Base-by-base conservation (phyloP, 2,329 filamentous ascomycete genomes). In the Aspergillus jensenii region DNA sequence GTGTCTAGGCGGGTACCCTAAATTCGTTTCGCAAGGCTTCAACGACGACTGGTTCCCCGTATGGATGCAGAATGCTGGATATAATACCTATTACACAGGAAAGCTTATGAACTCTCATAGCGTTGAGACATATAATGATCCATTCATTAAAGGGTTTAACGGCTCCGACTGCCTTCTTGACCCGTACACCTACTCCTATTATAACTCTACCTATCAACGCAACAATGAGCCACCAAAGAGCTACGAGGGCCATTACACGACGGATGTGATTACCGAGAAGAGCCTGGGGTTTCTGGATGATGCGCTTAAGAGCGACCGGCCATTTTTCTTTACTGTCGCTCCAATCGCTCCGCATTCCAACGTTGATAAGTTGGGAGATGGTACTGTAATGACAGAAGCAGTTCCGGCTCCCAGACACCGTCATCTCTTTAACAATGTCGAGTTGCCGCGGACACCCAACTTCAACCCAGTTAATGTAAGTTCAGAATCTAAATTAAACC, bases 71-170 rank as follows among this genome's bases (percentile, higher is more conserved):
- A 71, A 82, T 3, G 84, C 83, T 0, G 87, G 87, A 0, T 90
- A 90, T 67, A 84, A 84, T 21, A 60, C 88, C 0, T 90, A 89
- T 66, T 91, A 90, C 65, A 84, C 84, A 0, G 88, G 73, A 14
- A 91, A 91, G 68, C 76, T 90, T 3, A 87, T 88, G 74, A 91
- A 91, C 62, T 78, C 81, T 0, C 87, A 90, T 49, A 83, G 76
- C 0, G 76, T 83, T 1, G 66, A 78, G 0, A 90, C 88, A 55
- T 90, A 89, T 67, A 75, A 87, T 65, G 74, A 78, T 3, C 82
- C 87, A 0, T 79, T 75, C 39, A 78, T 82, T 0, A 79, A 77
- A 1, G 87, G 87, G 0, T 90, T 84, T 78, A 88, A 80, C 11
- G 79, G 78, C 6, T 84, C 81, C 4, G 81, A 82, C 60, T 82